These are phyloP conservation scores for Scedosporium dehoogii DNA, from an alignment of 2,329 filamentous ascomycete species.

Conservation along the genomic window DNA sequence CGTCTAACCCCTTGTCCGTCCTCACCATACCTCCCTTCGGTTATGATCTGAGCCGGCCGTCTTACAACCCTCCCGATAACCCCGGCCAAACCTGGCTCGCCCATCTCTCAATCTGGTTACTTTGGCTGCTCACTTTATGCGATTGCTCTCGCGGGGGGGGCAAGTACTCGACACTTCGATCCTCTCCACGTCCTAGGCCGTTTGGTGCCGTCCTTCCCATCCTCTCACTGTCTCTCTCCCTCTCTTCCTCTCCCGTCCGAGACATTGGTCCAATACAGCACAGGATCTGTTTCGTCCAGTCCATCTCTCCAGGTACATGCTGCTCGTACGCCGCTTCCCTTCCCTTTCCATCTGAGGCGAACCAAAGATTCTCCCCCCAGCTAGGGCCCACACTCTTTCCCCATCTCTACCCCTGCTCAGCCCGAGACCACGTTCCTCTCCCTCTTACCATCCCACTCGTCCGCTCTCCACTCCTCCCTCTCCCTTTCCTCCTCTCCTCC, in stretches of 20 bases:
- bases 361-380: not conserved
- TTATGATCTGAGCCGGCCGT: constrained; percentile 6
- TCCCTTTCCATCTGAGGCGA: not conserved
- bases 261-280: constrained; percentile 16
- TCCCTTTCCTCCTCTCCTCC: not conserved
- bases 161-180: not conserved
- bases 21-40: not conserved
- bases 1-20: not conserved
- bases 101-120: not conserved
- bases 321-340: not conserved
- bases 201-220: not conserved
- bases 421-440: constrained; percentile 17
- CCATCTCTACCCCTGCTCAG: constrained; percentile 11
- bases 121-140: not conserved
- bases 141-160: not conserved
- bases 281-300: constrained; percentile 35
- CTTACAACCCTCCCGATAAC: not conserved
- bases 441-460: constrained; percentile 6
- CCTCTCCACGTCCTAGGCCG: not conserved
- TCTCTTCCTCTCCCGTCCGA: not conserved
- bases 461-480: constrained; percentile 1
- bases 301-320: constrained; percentile 20
- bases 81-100: not conserved
- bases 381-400: constrained; percentile 3
- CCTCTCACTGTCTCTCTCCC: not conserved